These are phyloP conservation scores for Brassica rapa DNA, from an alignment of 345 rosid genomes.

Conservation along the genomic window DNA sequence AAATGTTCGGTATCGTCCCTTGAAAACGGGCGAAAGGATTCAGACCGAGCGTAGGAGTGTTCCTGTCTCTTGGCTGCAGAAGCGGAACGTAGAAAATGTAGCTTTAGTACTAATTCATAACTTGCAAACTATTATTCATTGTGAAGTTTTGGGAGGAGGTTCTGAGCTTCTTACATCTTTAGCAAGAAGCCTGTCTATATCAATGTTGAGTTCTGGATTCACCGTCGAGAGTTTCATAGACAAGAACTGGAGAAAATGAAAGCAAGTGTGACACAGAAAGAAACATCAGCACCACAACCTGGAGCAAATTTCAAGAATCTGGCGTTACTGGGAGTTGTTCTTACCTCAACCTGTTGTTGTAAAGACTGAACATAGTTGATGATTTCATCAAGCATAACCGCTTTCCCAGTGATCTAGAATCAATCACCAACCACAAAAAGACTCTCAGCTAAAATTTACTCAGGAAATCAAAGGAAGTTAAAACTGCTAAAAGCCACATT, in stretches of 20 bases:
- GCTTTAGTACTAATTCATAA: constrained; percentile 25
- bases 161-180: constrained; percentile 69
- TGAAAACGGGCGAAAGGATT: constrained; percentile 54
- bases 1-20: constrained; percentile 51
- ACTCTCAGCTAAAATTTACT: neutral
- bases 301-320: constrained; percentile 24
- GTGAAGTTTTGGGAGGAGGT: neutral
- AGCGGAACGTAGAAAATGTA: constrained; percentile 45
- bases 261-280: neutral
- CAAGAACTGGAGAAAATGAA: constrained; percentile 60
- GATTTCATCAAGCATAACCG: constrained; percentile 98
- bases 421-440: constrained; percentile 17
- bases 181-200: constrained; percentile 70
- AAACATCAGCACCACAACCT: constrained; percentile 15
- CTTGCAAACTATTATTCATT: neutral
- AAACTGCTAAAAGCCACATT: constrained; percentile 3
- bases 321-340: neutral
- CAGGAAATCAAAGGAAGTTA: neutral
- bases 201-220: constrained; percentile 73
- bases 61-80: constrained; percentile 60
- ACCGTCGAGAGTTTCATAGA: constrained; percentile 98
- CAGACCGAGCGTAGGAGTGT: constrained; percentile 51
- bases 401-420: constrained; percentile 89
- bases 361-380: constrained; percentile 96
- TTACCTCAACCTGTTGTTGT: constrained; percentile 98